A percentile compares a stretch with the other conserved stretches of the same genome.
Evolutionary conservation across 257 asterid genomes (phyloP).

Genomic region (Primulina huaijiensis): DNA sequence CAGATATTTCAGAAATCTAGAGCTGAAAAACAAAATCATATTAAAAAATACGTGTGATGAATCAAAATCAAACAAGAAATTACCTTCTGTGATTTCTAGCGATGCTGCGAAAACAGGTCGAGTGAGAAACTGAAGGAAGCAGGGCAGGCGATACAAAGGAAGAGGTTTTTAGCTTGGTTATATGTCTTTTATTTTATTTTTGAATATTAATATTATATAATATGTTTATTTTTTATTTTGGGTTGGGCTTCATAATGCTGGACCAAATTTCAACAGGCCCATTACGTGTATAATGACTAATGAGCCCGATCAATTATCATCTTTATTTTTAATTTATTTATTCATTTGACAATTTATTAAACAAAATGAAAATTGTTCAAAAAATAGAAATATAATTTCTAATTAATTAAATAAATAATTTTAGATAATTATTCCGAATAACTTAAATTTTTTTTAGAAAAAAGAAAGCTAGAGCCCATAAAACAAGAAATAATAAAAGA

Average conservation of each 20-base stretch:
- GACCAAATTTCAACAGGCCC: background rate
- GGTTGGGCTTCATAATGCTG: background rate
- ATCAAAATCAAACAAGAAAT: background rate
- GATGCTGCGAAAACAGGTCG: background rate
- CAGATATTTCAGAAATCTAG: background rate
- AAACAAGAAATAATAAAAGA: too few species aligned
- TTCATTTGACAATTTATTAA: too few species aligned
- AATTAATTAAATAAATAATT: too few species aligned
- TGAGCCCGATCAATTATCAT: background rate
- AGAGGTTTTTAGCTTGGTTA: background rate
- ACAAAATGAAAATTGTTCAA: too few species aligned
- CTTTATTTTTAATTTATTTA: too few species aligned
- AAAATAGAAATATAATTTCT: too few species aligned
- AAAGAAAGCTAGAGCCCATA: too few species aligned
- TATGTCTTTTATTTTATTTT: too few species aligned
- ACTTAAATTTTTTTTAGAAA: too few species aligned
- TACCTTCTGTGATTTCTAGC: background rate
- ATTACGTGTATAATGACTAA: too few species aligned
- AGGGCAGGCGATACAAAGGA: background rate
- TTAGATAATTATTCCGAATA: too few species aligned
- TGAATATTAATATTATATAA: too few species aligned
- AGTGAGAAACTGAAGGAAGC: background rate
- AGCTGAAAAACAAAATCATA: background rate
- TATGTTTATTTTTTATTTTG: background rate
- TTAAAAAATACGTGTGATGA: background rate